These are phyloP conservation scores for Phytophthora litchii DNA, from an alignment of 352 stramenopile genomes.

Conservation along the genomic window DNA sequence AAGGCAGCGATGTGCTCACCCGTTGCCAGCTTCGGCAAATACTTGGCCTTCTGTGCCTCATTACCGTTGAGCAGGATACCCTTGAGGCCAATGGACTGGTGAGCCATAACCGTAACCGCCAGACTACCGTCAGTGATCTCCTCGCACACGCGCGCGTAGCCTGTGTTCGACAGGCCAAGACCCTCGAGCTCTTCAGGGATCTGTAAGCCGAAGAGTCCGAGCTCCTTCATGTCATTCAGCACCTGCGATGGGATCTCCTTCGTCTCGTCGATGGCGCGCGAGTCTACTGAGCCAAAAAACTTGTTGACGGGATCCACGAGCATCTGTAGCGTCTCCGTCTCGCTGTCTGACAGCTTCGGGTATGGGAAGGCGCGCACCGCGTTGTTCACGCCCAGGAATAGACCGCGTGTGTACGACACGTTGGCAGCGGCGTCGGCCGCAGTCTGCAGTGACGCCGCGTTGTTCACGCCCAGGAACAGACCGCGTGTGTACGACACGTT, in stretches of 20 bases:
- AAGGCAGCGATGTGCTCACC: slow-evolving; percentile 88
- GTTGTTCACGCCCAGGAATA: slow-evolving; percentile 89
- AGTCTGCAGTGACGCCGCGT: slow-evolving; percentile 66
- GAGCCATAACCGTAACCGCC: slow-evolving; percentile 87
- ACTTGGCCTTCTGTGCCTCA: slow-evolving; percentile 85
- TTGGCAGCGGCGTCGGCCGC: slow-evolving; percentile 62
- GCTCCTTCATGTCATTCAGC: slow-evolving; percentile 78
- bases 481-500: slow-evolving; percentile 83
- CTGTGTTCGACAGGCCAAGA: slow-evolving; percentile 83
- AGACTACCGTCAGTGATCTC: slow-evolving; percentile 83
- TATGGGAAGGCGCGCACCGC: slow-evolving; percentile 79
- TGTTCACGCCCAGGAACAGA: slow-evolving; percentile 86
- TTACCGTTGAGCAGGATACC: slow-evolving; percentile 90
- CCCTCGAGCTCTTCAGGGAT: slow-evolving; percentile 83
- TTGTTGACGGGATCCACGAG: slow-evolving; percentile 84
- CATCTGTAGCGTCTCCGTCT: slow-evolving; percentile 86
- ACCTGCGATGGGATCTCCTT: slow-evolving; percentile 79
- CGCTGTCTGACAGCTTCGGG: slow-evolving; percentile 66
- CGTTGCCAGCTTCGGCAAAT: slow-evolving; percentile 90
- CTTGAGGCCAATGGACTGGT: slow-evolving; percentile 90
- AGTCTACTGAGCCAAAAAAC: slow-evolving; percentile 77
- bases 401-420: slow-evolving; percentile 82
- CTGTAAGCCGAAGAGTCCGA: slow-evolving; percentile 87
- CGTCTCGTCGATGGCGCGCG: slow-evolving; percentile 79
- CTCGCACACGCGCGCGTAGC: slow-evolving; percentile 85